A percentile compares a stretch with the other conserved stretches of the same genome.
These are phyloP conservation scores for Cladosporium sp. DNA, from an alignment of 2,329 filamentous ascomycete genomes.

Conservation along the genomic window DNA sequence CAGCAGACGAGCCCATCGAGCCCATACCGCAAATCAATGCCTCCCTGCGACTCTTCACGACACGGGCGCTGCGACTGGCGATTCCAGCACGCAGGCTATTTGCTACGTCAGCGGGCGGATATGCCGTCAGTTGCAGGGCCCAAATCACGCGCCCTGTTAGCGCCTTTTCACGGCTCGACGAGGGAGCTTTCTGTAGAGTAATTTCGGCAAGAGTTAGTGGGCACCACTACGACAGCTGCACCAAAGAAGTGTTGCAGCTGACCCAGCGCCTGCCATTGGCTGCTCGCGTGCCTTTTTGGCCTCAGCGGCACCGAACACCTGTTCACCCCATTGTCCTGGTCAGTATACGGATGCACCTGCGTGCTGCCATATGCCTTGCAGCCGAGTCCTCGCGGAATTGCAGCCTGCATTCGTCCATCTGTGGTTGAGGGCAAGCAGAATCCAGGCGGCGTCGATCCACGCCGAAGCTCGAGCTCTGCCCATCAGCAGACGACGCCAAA, in stretches of 20 bases:
- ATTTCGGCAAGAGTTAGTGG: slow-evolving; percentile 13
- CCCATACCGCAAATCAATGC: background rate
- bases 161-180: slow-evolving; percentile 9
- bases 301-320: slow-evolving; percentile 3
- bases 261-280: slow-evolving; percentile 8
- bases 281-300: slow-evolving; percentile 7
- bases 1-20: background rate
- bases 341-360: background rate
- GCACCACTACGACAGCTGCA: slow-evolving; percentile 7
- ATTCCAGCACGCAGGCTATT: background rate
- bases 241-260: background rate
- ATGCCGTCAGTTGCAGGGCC: slow-evolving; percentile 13
- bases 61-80: background rate
- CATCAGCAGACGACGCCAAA: slow-evolving; percentile 11
- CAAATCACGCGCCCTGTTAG: slow-evolving; percentile 12
- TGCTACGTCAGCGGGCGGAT: slow-evolving; percentile 10
- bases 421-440: slow-evolving; percentile 8
- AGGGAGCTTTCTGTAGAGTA: slow-evolving; percentile 11
- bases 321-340: background rate
- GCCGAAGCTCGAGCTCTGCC: slow-evolving; percentile 10
- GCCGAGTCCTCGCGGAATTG: background rate
- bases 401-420: background rate
- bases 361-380: background rate
- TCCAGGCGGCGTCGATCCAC: slow-evolving; percentile 6
- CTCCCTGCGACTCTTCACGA: background rate